Evolutionary conservation across 352 stramenopile species (phyloP).

Genomic region (Albugo laibachii): DNA sequence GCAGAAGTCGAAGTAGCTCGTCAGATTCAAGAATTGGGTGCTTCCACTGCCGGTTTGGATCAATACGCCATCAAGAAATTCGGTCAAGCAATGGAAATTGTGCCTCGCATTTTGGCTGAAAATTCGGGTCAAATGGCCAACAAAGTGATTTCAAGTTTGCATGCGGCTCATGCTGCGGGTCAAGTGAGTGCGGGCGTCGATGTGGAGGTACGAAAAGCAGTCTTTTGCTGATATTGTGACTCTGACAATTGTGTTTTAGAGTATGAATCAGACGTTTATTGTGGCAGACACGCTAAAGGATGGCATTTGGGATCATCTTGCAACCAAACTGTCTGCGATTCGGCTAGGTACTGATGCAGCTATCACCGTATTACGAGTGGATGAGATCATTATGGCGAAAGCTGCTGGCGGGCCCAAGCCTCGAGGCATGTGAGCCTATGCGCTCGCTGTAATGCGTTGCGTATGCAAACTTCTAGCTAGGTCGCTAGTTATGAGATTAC

Average conservation of each 20-base stretch:
- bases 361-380: conserved; percentile 96
- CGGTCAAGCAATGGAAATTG: conserved; percentile 93
- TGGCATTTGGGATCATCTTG: conserved; percentile 86
- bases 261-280: conserved; percentile 57
- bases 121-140: conserved; percentile 93
- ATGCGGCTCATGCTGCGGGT: conserved; percentile 86
- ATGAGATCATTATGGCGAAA: conserved; percentile 99
- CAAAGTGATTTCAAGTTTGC: conserved; percentile 86
- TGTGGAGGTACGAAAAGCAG: conserved; percentile 57
- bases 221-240: not conserved
- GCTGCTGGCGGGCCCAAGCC: conserved; percentile 88
- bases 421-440: conserved; percentile 30
- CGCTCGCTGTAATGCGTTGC: too few species aligned
- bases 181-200: conserved; percentile 86
- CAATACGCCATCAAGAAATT: conserved; percentile 99
- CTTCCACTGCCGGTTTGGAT: conserved; percentile 93
- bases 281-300: conserved; percentile 51
- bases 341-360: conserved; percentile 93
- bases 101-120: conserved; percentile 94
- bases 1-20: conserved; percentile 93
- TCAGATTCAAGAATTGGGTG: conserved; percentile 87
- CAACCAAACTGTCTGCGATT: conserved; percentile 94
- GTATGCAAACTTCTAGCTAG: not conserved
- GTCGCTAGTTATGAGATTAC: too few species aligned
- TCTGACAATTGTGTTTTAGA: conserved; percentile 13